Conservation (phyloP, 2,329 filamentous ascomycete species). For the Allantophomopsis cytisporea region DNA sequence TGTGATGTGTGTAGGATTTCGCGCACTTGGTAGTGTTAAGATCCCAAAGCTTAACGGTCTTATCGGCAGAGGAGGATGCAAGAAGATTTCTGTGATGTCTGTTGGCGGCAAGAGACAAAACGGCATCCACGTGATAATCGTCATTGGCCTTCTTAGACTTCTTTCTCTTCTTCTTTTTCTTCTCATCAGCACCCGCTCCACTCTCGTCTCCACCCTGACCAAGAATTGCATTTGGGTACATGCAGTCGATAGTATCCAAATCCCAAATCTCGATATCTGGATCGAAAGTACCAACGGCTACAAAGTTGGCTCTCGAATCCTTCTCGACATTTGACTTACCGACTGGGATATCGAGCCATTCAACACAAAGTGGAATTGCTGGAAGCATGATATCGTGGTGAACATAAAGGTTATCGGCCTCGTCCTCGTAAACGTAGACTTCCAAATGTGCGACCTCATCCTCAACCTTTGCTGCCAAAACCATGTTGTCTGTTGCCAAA, state of each 20-base stretch:
- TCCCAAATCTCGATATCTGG: conserved; percentile 99
- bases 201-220: conserved; percentile 51
- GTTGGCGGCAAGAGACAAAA: conserved; percentile 85
- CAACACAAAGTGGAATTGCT: conserved; percentile 85
- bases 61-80: conserved; percentile 89
- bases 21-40: conserved; percentile 83
- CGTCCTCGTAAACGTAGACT: conserved; percentile 94
- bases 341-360: conserved; percentile 92
- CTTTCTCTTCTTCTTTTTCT: conserved; percentile 77
- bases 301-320: conserved; percentile 71
- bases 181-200: conserved; percentile 33
- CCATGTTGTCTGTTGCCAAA: conserved; percentile 79
- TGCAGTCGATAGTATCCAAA: conserved; percentile 86
- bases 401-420: conserved; percentile 91
- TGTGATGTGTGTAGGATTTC: conserved; percentile 91
- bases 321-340: conserved; percentile 50
- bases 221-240: conserved; percentile 95
- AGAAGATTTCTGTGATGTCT: conserved; percentile 87
- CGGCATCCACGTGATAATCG: conserved; percentile 85
- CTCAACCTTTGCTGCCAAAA: conserved; percentile 87
- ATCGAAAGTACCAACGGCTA: conserved; percentile 93
- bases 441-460: conserved; percentile 95
- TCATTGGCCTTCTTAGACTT: conserved; percentile 83
- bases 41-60: conserved; percentile 97
- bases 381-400: conserved; percentile 99